phyloP scores from a whole-genome alignment of 2,329 filamentous ascomycete species.

The Aureobasidium pullulans region DNA sequence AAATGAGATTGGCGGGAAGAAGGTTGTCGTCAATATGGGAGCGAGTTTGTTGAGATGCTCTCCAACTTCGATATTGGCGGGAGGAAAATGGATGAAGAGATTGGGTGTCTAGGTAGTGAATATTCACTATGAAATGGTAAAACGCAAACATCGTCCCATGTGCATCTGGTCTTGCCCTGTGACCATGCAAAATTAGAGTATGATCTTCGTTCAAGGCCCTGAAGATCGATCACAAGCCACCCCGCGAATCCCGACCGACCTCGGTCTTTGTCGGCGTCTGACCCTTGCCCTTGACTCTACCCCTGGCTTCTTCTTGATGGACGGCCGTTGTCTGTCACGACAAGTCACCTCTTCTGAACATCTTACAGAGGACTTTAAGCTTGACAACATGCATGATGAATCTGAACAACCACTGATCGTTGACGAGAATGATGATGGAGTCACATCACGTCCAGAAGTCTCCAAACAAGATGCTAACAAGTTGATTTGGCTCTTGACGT shows the following conservation, averaged over 20 bases:
- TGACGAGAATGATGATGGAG: background rate
- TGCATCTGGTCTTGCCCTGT: background rate
- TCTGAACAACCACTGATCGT: slow-evolving; percentile 6
- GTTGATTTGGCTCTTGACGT: slow-evolving; percentile 37
- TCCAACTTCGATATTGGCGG: slow-evolving; percentile 1
- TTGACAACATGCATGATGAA: background rate
- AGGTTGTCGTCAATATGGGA: background rate
- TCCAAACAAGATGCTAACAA: background rate
- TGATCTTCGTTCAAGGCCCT: background rate
- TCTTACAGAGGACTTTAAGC: background rate
- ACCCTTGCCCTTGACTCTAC: background rate
- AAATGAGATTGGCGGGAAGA: background rate
- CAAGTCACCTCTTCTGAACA: background rate
- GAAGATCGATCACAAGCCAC: background rate
- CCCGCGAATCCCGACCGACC: background rate
- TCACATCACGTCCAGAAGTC: background rate
- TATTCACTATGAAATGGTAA: background rate
- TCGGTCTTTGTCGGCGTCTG: background rate
- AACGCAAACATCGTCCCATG: background rate
- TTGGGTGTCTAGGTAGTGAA: background rate
- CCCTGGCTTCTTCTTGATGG: background rate
- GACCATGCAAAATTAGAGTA: background rate
- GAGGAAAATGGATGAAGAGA: background rate
- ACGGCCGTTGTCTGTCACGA: background rate
- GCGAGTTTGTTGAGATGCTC: background rate